A percentile compares a stretch with the other conserved stretches of the same genome.
Conservation (phyloP, 73 alveolate species). For the Stentor coeruleus region DNA sequence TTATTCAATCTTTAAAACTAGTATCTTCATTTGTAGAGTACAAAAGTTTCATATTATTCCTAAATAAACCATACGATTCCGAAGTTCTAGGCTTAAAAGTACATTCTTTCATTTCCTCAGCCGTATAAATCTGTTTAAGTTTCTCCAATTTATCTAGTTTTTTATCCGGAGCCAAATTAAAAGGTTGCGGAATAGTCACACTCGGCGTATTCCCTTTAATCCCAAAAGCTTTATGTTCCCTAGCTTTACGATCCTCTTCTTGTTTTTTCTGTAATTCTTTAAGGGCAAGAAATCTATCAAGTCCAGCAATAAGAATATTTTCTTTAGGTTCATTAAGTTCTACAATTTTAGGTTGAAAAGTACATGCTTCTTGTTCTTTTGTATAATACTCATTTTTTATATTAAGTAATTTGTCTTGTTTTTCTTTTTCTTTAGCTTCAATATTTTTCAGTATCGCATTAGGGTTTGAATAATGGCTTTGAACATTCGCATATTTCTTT, state of each 20-base stretch:
- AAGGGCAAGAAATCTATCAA: neutral
- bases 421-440: neutral
- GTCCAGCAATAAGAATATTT: slow-evolving; percentile 6
- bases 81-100: slow-evolving; percentile 7
- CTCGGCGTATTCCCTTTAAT: neutral
- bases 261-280: slow-evolving; percentile 6
- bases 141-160: neutral
- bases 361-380: neutral
- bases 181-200: slow-evolving; percentile 23
- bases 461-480: slow-evolving; percentile 12
- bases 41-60: neutral
- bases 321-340: neutral
- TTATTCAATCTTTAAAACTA: no score
- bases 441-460: neutral
- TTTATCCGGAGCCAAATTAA: slow-evolving; percentile 19
- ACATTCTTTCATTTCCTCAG: slow-evolving; percentile 2
- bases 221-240: slow-evolving; percentile 24
- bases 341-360: slow-evolving; percentile 2
- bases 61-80: slow-evolving; percentile 10
- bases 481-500: neutral
- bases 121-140: neutral
- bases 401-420: neutral
- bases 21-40: no score
- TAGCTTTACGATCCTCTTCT: neutral
- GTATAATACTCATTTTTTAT: neutral